These are phyloP conservation scores for Asterophora lycoperdoides DNA, from an alignment of 768 basidiomycete species.

Conservation along the genomic window DNA sequence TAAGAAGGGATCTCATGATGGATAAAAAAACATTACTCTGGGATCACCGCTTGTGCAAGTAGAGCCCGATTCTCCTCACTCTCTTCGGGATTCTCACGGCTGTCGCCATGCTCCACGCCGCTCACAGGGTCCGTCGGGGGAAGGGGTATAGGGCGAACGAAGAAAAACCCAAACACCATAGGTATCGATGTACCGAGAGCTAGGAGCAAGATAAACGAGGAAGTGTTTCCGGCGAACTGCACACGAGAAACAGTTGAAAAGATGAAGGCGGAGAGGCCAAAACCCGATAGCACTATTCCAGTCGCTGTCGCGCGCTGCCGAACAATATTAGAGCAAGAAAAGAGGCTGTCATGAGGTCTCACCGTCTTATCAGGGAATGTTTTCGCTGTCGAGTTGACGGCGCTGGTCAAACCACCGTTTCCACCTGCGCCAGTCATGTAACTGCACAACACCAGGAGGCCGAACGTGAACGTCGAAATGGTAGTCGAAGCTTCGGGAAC, in stretches of 20 bases:
- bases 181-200: slow-evolving; percentile 75
- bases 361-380: slow-evolving; percentile 72
- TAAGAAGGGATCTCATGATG: neutral
- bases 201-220: slow-evolving; percentile 70
- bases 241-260: slow-evolving; percentile 75
- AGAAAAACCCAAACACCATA: slow-evolving; percentile 73
- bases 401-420: slow-evolving; percentile 63
- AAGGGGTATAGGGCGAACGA: slow-evolving; percentile 67
- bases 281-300: slow-evolving; percentile 78
- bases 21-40: neutral
- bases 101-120: slow-evolving; percentile 19
- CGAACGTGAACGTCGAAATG: slow-evolving; percentile 40
- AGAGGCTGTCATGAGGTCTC: slow-evolving; percentile 21
- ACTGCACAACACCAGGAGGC: slow-evolving; percentile 54
- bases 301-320: slow-evolving; percentile 71
- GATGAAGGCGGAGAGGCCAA: slow-evolving; percentile 87
- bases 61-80: slow-evolving; percentile 6
- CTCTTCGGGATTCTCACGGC: slow-evolving; percentile 10
- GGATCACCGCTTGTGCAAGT: slow-evolving; percentile 5
- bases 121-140: slow-evolving; percentile 30
- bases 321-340: slow-evolving; percentile 1
- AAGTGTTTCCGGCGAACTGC: slow-evolving; percentile 74
- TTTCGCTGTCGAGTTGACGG: slow-evolving; percentile 80
- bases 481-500: slow-evolving; percentile 39
- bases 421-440: slow-evolving; percentile 77